phyloP scores from a whole-genome alignment of 441 rosid genomes.

The Erodium texanum region DNA sequence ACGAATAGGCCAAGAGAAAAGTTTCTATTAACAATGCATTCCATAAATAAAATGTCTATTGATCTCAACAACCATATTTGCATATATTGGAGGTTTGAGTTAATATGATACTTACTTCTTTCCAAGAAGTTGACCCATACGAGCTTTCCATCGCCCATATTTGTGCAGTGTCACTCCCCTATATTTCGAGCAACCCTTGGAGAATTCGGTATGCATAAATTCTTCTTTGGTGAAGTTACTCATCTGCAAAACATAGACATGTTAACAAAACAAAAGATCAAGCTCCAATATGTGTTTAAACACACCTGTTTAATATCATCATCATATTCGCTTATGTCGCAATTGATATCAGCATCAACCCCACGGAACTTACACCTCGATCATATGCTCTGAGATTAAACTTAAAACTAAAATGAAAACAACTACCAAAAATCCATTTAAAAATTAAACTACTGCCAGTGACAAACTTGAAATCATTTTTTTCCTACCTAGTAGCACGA shows the following conservation, averaged over 20 bases:
- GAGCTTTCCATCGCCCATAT: constrained; percentile 79
- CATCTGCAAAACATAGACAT: constrained; percentile 36
- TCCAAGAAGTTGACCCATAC: constrained; percentile 88
- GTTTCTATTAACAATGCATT: too few relatives aligned
- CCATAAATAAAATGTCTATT: background rate
- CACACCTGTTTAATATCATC: constrained; percentile 14
- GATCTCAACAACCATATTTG: background rate
- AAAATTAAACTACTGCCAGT: background rate
- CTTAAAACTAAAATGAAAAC: background rate
- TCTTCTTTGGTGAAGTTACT: constrained; percentile 63
- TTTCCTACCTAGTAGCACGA: constrained; percentile 32
- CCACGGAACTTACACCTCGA: constrained; percentile 63
- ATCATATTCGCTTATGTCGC: constrained; percentile 40
- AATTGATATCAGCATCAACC: too few relatives aligned
- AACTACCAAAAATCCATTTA: background rate
- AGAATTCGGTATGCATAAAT: constrained; percentile 67
- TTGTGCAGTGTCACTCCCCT: constrained; percentile 97
- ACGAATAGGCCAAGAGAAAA: background rate
- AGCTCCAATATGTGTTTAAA: too few relatives aligned
- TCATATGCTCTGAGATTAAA: constrained; percentile 46
- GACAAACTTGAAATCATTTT: background rate
- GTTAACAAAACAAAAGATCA: background rate
- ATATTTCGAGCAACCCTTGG: constrained; percentile 78
- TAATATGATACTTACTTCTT: constrained; percentile 23
- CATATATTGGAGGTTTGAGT: background rate